These are phyloP conservation scores for Celoporthe dispersa DNA, from an alignment of 2,329 filamentous ascomycete species.

Conservation along the genomic window DNA sequence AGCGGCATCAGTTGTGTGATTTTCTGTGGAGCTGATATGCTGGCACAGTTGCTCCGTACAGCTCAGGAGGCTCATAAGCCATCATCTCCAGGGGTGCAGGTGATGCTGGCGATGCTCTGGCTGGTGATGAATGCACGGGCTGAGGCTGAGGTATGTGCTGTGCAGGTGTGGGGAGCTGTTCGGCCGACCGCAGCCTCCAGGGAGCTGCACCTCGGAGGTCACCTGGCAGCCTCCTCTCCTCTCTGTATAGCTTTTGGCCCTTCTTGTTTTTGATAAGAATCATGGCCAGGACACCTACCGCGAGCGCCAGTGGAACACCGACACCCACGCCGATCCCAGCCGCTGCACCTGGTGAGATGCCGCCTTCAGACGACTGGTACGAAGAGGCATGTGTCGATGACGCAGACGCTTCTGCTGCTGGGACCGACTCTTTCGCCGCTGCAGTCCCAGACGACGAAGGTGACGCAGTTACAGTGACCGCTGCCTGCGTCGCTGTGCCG, in stretches of 20 bases:
- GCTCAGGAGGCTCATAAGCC: slow-evolving; percentile 2
- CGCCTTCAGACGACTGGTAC: neutral
- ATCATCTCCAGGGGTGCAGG: neutral
- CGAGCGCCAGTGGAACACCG: slow-evolving; percentile 2
- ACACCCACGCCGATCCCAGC: slow-evolving; percentile 15
- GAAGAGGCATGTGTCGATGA: neutral
- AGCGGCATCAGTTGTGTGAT: neutral
- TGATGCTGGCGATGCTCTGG: neutral
- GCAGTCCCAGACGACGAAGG: neutral
- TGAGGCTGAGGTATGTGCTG: neutral
- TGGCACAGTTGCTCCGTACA: neutral
- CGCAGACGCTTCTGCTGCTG: neutral
- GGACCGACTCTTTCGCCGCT: neutral
- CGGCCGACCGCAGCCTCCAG: neutral
- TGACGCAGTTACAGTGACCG: neutral
- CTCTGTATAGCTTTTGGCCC: neutral
- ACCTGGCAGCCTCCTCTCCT: no score
- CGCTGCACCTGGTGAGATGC: slow-evolving; percentile 2
- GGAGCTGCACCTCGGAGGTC: neutral
- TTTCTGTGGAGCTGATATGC: neutral
- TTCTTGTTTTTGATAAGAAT: slow-evolving; percentile 8
- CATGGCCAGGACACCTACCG: neutral
- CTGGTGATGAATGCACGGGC: neutral
- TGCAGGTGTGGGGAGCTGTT: neutral
- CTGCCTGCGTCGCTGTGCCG: neutral